Evolutionary conservation across 2,329 filamentous ascomycete species (phyloP).

Genomic region (Penicillium sp.): DNA sequence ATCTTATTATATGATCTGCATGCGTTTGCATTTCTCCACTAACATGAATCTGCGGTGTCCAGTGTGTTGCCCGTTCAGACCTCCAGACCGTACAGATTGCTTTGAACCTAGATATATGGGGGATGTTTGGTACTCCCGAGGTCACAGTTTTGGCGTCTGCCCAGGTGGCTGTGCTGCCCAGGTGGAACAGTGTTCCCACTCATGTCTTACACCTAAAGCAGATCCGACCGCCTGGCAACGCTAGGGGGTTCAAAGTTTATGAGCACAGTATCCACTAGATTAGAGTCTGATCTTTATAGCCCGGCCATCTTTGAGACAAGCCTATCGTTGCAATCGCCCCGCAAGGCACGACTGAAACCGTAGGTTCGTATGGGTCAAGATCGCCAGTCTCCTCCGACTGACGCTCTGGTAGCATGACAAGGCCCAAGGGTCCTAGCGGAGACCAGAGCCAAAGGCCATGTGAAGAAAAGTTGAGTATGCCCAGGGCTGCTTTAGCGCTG

Average conservation of each 20-base stretch:
- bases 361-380: not conserved
- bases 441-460: not conserved
- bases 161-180: no score
- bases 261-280: not conserved
- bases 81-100: no score
- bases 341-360: not conserved
- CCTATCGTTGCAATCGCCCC: not conserved
- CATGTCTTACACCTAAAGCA: not conserved
- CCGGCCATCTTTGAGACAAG: not conserved
- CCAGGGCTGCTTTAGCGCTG: no score
- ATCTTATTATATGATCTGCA: constrained; percentile 14
- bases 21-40: constrained; percentile 11
- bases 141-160: no score
- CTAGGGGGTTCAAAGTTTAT: not conserved
- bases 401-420: not conserved
- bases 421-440: not conserved
- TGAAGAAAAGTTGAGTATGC: not conserved
- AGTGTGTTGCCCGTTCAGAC: not conserved
- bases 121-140: no score
- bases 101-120: no score
- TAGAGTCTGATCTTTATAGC: not conserved
- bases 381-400: not conserved
- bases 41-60: not conserved
- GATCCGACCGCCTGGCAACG: not conserved
- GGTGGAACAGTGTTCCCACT: not conserved